phyloP scores from a whole-genome alignment of 78 protist species.

The Speleostelium caveatum region DNA sequence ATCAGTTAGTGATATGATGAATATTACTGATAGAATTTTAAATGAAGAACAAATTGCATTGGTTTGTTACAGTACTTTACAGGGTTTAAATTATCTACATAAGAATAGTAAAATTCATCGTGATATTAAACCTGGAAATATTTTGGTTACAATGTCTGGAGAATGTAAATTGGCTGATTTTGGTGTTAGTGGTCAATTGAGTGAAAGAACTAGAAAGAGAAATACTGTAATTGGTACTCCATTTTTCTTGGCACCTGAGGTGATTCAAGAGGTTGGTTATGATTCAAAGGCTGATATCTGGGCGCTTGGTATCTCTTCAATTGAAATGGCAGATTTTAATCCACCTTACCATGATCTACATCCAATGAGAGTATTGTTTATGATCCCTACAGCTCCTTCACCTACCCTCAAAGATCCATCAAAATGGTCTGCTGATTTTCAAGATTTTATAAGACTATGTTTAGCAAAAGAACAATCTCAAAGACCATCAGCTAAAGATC shows the following conservation, averaged over 20 bases:
- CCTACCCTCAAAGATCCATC: slow-evolving; percentile 82
- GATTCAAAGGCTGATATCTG: slow-evolving; percentile 90
- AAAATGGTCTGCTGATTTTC: slow-evolving; percentile 68
- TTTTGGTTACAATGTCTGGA: slow-evolving; percentile 68
- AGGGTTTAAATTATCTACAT: slow-evolving; percentile 87
- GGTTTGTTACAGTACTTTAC: slow-evolving; percentile 64
- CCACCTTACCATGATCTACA: slow-evolving; percentile 88
- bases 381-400: slow-evolving; percentile 82
- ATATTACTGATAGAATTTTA: slow-evolving; percentile 40
- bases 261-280: slow-evolving; percentile 73
- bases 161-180: slow-evolving; percentile 86
- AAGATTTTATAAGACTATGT: slow-evolving; percentile 64
- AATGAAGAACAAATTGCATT: slow-evolving; percentile 81
- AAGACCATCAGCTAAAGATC: slow-evolving; percentile 74
- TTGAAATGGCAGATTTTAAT: slow-evolving; percentile 90
- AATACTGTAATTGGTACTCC: slow-evolving; percentile 87
- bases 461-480: slow-evolving; percentile 65
- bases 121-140: slow-evolving; percentile 89
- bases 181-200: slow-evolving; percentile 81
- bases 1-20: slow-evolving; percentile 83
- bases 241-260: slow-evolving; percentile 87
- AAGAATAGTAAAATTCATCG: slow-evolving; percentile 80
- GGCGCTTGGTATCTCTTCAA: slow-evolving; percentile 92
- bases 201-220: slow-evolving; percentile 77
- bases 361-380: slow-evolving; percentile 87